Conservation (phyloP, 1,284 basidiomycete species). For the Sporisorium graminicola region DNA sequence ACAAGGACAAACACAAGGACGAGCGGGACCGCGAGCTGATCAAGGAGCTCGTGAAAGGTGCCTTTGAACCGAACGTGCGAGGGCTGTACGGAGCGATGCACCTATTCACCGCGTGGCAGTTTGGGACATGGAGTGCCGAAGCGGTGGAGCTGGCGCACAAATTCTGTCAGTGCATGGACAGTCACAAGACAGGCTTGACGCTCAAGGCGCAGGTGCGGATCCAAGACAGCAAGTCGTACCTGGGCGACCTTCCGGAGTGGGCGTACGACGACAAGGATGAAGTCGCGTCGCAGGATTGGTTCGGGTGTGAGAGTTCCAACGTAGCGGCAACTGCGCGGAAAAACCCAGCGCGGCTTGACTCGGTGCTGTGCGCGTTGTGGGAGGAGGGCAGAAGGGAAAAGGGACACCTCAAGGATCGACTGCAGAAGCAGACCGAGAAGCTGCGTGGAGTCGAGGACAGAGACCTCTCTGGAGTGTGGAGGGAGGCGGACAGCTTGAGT, state of each 20-base stretch:
- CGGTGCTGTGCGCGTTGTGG: slow-evolving; percentile 42
- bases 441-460: slow-evolving; percentile 29
- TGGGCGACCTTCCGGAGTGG: slow-evolving; percentile 38
- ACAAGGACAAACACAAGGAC: slow-evolving; percentile 24
- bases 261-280: slow-evolving; percentile 23
- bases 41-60: slow-evolving; percentile 22
- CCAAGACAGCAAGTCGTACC: slow-evolving; percentile 28
- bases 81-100: slow-evolving; percentile 46
- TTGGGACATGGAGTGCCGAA: slow-evolving; percentile 20
- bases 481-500: slow-evolving; percentile 6
- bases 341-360: slow-evolving; percentile 22
- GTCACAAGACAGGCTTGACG: slow-evolving; percentile 35
- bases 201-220: slow-evolving; percentile 31
- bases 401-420: slow-evolving; percentile 13
- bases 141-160: slow-evolving; percentile 46
- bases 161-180: slow-evolving; percentile 48
- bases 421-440: slow-evolving; percentile 17
- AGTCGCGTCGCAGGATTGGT: slow-evolving; percentile 17
- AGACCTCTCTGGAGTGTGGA: slow-evolving; percentile 34
- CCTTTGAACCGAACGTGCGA: slow-evolving; percentile 18
- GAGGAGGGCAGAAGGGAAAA: slow-evolving; percentile 18
- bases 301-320: slow-evolving; percentile 9
- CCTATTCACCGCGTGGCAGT: slow-evolving; percentile 40
- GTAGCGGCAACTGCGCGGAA: slow-evolving; percentile 4
- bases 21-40: slow-evolving; percentile 30